phyloP scores from a whole-genome alignment of 768 basidiomycete genomes.

The Clavulina sp. region DNA sequence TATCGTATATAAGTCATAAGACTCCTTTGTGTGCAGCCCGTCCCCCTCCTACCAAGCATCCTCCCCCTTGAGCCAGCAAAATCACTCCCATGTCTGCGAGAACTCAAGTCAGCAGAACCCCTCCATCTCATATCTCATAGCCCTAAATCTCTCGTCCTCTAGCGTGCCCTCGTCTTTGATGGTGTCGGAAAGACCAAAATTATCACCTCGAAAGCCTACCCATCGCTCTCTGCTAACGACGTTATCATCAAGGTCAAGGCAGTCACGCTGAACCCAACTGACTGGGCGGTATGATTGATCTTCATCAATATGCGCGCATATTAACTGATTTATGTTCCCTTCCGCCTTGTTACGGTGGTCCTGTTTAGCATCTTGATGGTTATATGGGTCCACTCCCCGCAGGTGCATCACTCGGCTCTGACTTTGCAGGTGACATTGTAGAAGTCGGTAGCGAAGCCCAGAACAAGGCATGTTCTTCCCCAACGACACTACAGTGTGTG shows the following conservation, averaged over 20 bases:
- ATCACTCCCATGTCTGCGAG: no score
- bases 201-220: background rate
- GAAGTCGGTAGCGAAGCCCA: constrained; percentile 12
- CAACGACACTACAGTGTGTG: background rate
- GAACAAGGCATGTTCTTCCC: constrained; percentile 2
- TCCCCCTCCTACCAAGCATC: no score
- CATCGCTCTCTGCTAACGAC: background rate
- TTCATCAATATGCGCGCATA: background rate
- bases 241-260: constrained; percentile 10
- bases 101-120: no score
- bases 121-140: no score
- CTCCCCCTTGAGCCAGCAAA: no score
- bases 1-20: no score
- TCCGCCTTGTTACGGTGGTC: no score
- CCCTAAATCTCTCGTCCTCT: no score
- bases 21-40: no score
- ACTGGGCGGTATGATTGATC: constrained; percentile 10
- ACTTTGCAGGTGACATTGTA: constrained; percentile 14
- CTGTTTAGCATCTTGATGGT: constrained; percentile 14
- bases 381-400: constrained; percentile 10
- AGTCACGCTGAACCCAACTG: constrained; percentile 13
- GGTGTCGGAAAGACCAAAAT: background rate
- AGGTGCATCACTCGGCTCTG: constrained; percentile 11
- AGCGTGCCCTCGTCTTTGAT: background rate
- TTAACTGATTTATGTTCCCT: background rate